phyloP scores from a whole-genome alignment of 352 stramenopile species.

The Phytopythium vexans region DNA sequence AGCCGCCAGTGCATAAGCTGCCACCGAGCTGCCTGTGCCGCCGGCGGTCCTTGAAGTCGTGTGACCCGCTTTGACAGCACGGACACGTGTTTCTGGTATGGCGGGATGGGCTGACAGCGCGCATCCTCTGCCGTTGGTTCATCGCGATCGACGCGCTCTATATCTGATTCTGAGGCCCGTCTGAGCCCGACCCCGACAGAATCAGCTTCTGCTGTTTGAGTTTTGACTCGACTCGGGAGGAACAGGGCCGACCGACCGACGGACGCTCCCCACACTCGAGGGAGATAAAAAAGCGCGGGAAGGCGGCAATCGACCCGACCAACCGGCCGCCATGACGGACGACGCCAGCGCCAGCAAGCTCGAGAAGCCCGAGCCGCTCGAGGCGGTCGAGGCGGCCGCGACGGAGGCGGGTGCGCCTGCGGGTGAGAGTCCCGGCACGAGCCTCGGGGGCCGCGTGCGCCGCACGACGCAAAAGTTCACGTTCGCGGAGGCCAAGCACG shows the following conservation, averaged over 20 bases:
- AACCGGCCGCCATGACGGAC: slow-evolving; percentile 9
- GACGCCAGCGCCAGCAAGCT: slow-evolving; percentile 5
- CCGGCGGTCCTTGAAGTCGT: too few species aligned
- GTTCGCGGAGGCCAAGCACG: slow-evolving; percentile 37
- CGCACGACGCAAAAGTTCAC: slow-evolving; percentile 67
- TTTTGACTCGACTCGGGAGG: background rate
- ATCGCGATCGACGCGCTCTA: too few species aligned
- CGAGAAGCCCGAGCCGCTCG: background rate
- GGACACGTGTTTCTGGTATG: too few species aligned
- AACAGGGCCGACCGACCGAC: too few species aligned
- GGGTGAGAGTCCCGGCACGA: slow-evolving; percentile 17
- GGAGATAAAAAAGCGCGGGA: slow-evolving; percentile 16
- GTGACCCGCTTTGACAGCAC: too few species aligned
- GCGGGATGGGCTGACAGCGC: too few species aligned
- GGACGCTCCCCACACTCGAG: background rate
- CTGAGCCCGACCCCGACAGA: too few species aligned
- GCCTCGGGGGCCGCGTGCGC: slow-evolving; percentile 47
- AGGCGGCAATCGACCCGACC: background rate
- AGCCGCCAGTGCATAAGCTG: too few species aligned
- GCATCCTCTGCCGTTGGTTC: too few species aligned
- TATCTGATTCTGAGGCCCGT: too few species aligned
- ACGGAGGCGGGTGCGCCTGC: slow-evolving; percentile 6
- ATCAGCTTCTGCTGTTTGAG: background rate
- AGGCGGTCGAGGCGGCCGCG: background rate
- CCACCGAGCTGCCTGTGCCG: too few species aligned